A percentile compares a stretch with the other conserved stretches of the same genome.
Conservation (phyloP, 164 flowering plant species). For the Stephania japonica region DNA sequence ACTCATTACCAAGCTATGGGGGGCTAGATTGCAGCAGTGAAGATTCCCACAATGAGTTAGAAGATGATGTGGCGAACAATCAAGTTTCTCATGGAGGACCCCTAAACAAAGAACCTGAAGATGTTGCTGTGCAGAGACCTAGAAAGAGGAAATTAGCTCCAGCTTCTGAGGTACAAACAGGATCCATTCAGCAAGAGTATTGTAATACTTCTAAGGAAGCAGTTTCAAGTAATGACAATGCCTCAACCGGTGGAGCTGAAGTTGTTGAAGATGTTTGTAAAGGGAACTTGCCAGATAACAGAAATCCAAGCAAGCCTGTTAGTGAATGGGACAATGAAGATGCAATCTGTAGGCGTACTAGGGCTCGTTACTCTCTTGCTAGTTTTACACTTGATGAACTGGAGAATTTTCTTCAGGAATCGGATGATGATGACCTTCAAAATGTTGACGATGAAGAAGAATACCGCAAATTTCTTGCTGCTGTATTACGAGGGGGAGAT, state of each 20-base stretch:
- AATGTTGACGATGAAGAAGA: slow-evolving; percentile 91
- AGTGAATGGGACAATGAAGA: slow-evolving; percentile 49
- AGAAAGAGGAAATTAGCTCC: slow-evolving; percentile 22
- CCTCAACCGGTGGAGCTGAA: slow-evolving; percentile 18
- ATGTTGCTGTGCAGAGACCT: slow-evolving; percentile 5
- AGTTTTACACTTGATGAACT: slow-evolving; percentile 88
- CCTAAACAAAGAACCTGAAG: slow-evolving; percentile 14
- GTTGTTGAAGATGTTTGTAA: slow-evolving; percentile 21
- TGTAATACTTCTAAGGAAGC: slow-evolving; percentile 7
- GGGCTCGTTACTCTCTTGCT: slow-evolving; percentile 93
- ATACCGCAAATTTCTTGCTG: slow-evolving; percentile 85
- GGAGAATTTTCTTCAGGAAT: slow-evolving; percentile 92
- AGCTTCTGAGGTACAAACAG: slow-evolving; percentile 18
- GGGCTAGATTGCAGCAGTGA: slow-evolving; percentile 23
- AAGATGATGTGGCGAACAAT: slow-evolving; percentile 24
- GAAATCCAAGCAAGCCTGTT: slow-evolving; percentile 17
- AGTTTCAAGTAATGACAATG: slow-evolving; percentile 24
- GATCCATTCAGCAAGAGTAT: background rate
- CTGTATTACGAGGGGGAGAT: slow-evolving; percentile 65
- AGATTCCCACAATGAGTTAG: slow-evolving; percentile 27
- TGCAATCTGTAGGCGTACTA: slow-evolving; percentile 87
- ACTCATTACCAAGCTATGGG: slow-evolving; percentile 9
- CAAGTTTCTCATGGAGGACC: slow-evolving; percentile 11
- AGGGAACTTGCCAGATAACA: slow-evolving; percentile 19
- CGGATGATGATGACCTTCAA: slow-evolving; percentile 84